These are phyloP conservation scores for Mytilinidion resinicola DNA, from an alignment of 495 filamentous ascomycete species.

Conservation along the genomic window DNA sequence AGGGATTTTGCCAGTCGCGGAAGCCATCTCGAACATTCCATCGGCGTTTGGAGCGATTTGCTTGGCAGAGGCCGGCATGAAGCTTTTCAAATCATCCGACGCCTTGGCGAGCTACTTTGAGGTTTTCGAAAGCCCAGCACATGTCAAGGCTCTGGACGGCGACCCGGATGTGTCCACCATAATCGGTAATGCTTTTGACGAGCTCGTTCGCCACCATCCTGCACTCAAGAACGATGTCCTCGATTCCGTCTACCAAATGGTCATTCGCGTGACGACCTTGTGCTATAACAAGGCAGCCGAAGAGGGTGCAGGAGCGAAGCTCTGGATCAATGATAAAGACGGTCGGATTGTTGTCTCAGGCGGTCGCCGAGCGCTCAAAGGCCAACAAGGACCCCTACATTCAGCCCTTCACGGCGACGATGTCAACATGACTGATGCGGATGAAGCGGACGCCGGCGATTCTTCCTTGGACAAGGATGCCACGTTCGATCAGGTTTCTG, in stretches of 20 bases:
- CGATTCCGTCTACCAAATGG: conserved; percentile 74
- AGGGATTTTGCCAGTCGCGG: conserved; percentile 74
- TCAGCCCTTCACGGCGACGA: conserved; percentile 4
- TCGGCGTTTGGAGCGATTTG: conserved; percentile 90
- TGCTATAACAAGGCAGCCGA: conserved; percentile 60
- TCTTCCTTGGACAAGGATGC: conserved; percentile 2
- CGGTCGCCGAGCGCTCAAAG: conserved; percentile 32
- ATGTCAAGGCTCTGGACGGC: conserved; percentile 72
- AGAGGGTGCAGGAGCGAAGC: conserved; percentile 68
- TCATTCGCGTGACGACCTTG: conserved; percentile 65
- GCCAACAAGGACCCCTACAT: conserved; percentile 22
- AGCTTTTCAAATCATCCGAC: conserved; percentile 75
- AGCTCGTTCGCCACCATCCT: conserved; percentile 90
- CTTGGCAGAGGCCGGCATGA: conserved; percentile 79
- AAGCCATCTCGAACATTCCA: conserved; percentile 81
- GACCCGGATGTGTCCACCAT: conserved; percentile 60
- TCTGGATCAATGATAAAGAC: conserved; percentile 55
- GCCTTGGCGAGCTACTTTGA: conserved; percentile 84
- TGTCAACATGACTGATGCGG: conserved; percentile 26
- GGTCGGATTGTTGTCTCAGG: conserved; percentile 51
- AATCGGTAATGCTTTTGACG: conserved; percentile 83
- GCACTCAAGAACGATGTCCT: conserved; percentile 71
- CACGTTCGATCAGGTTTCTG: conserved; percentile 19
- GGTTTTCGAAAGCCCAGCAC: conserved; percentile 85
- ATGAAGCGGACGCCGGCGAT: not conserved